Evolutionary conservation across 257 asterid species (phyloP).

Genomic region (Solanum ahanhuiri): DNA sequence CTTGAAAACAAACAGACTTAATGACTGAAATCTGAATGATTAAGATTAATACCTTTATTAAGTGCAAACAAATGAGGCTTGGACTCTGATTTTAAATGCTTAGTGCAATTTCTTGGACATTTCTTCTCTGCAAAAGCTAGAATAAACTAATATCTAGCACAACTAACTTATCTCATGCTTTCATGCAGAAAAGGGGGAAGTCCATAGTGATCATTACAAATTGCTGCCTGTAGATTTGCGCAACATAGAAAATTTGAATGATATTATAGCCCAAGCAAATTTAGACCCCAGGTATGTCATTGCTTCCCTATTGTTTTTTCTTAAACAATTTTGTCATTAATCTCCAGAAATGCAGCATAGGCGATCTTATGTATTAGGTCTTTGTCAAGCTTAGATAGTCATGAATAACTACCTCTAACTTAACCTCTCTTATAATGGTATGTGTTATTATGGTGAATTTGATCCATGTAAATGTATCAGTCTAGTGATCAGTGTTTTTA

Average conservation of each 20-base stretch:
- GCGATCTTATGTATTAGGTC: background rate
- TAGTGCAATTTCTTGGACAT: background rate
- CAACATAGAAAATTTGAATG: conserved; percentile 55
- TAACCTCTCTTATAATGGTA: background rate
- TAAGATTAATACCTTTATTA: no score
- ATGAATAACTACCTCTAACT: background rate
- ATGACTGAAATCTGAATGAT: no score
- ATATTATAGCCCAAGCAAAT: conserved; percentile 57
- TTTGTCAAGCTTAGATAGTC: background rate
- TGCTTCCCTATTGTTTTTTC: background rate
- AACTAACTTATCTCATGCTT: conserved; percentile 9
- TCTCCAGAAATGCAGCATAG: background rate
- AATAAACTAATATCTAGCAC: background rate
- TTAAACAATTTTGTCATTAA: background rate
- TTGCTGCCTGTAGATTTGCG: conserved; percentile 90
- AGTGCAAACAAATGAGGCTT: background rate
- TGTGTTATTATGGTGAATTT: background rate
- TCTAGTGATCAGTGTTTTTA: background rate
- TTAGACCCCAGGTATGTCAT: conserved; percentile 66
- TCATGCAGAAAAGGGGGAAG: conserved; percentile 88
- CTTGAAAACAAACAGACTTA: no score
- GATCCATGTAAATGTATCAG: background rate
- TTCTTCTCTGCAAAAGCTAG: background rate
- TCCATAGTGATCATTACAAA: conserved; percentile 73
- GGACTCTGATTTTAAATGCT: background rate